Base-by-base conservation (phyloP, 176 grass and related monocot species). In the Dendrocalamus sinicus region DNA sequence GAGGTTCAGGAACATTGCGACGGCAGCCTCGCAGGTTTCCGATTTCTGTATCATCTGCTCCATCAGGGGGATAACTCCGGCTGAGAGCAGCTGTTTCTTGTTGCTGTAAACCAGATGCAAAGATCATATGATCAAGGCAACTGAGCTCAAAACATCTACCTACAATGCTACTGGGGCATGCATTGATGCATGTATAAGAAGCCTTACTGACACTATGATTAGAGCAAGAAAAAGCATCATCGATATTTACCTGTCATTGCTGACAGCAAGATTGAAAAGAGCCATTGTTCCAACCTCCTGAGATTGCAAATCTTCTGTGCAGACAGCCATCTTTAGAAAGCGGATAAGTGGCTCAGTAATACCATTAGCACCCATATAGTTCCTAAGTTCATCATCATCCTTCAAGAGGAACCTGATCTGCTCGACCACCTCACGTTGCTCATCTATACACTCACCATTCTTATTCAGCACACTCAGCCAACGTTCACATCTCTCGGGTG, bases 261-360 rank as follows among this genome's bases (percentile, higher is more conserved):
- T 92, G 76, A 98, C 91, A 64, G 91, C 95, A 77, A 98, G 91
- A 67, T 98, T 98, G 88, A 90, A 98, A 22, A 98, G 87, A 58
- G 95, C 95, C 85, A 98, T 89, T 47, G 93, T 79, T 57, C 87
- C 89, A 45, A 90, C 73, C 67, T 87, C 91, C 82, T 98, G 91
- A 44, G 83, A 84, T 24, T 85, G 81, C 52, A 84, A 85, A 22
- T 98, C 89, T 28, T 81, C 86, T 82, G 85, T 85, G 68, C 28
- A 20, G 54, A 92, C 58, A 17, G 93, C 89, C 55, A 26, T 89
- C 63, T 70, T 82, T 52, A 98, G 62, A 85, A 90, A 98, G 11
- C 40, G 72, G 72, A 93, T 73, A 19, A 98, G 91, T 59, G 82
- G 73, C 60, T 93, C 89, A 0, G 88, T 73, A 48, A 98, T 93